Conservation (phyloP, 176 grass and related monocot species). For the Dactylis glomerata region DNA sequence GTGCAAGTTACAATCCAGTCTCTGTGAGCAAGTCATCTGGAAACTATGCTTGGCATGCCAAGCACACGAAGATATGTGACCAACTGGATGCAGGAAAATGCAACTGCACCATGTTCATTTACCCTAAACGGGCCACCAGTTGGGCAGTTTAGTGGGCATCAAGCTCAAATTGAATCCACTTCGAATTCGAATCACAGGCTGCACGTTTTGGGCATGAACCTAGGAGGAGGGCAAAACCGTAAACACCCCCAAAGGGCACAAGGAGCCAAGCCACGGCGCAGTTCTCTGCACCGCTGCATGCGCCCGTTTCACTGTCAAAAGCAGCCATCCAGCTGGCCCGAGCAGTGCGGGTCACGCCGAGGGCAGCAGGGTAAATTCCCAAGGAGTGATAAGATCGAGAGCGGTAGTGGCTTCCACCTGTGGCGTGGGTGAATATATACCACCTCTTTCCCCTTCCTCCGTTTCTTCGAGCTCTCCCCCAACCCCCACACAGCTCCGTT, state of each 20-base stretch:
- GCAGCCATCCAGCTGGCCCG: conserved; percentile 24
- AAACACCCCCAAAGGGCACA: not conserved
- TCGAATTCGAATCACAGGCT: not conserved
- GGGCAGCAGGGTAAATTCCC: conserved; percentile 3
- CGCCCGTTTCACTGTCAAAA: conserved; percentile 3
- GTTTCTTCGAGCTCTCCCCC: not conserved
- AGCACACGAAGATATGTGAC: not conserved
- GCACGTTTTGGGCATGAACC: not conserved
- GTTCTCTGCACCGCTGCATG: not conserved
- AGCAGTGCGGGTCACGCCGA: not conserved
- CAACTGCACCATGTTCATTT: not conserved
- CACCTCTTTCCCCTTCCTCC: not conserved
- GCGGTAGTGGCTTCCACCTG: conserved; percentile 33
- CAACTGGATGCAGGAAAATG: not conserved
- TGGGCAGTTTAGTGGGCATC: too few relatives aligned
- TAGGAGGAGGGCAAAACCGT: not conserved
- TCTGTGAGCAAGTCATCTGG: not conserved
- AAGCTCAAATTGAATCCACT: not conserved
- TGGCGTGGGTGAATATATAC: conserved; percentile 14
- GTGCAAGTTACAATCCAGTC: not conserved
- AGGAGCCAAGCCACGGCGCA: not conserved
- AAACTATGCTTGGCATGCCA: not conserved
- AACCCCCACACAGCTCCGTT: not conserved
- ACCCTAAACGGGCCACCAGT: not conserved
- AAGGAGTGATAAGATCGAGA: conserved; percentile 33